phyloP scores from a whole-genome alignment of 1,139 yeast species.

The Lodderomyces orthopsilosis region DNA sequence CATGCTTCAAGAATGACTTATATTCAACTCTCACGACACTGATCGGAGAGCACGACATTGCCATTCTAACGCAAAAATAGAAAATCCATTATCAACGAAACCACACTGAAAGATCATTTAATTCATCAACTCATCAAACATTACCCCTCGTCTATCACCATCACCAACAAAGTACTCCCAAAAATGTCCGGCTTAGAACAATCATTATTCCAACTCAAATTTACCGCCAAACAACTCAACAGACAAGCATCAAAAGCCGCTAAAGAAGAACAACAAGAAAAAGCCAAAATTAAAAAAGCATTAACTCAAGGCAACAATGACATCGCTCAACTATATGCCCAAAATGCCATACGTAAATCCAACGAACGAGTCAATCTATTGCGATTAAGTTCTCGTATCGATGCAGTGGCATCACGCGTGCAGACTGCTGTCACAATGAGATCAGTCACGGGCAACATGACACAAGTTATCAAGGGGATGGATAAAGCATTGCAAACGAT shows the following conservation, averaged over 20 bases:
- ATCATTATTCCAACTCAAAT: conserved; percentile 53
- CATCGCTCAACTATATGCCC: conserved; percentile 92
- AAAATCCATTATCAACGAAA: conserved; percentile 1
- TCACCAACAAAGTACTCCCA: too few species aligned
- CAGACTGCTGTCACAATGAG: conserved; percentile 98
- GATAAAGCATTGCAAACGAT: conserved; percentile 93
- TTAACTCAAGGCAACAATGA: conserved; percentile 84
- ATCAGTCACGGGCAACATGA: conserved; percentile 90
- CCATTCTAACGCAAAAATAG: background rate
- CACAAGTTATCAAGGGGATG: conserved; percentile 91
- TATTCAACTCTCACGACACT: too few species aligned
- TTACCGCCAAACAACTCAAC: conserved; percentile 90
- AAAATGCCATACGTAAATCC: conserved; percentile 89
- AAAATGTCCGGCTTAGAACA: conserved; percentile 49
- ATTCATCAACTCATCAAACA: conserved; percentile 2
- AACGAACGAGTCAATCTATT: conserved; percentile 83
- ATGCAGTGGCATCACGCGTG: conserved; percentile 92
- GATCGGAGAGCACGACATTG: too few species aligned
- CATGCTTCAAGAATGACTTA: too few species aligned
- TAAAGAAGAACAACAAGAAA: conserved; percentile 85
- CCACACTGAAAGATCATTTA: background rate
- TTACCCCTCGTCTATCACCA: background rate
- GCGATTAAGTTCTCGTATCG: conserved; percentile 83
- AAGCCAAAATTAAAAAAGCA: conserved; percentile 87
- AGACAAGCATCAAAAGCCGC: conserved; percentile 89